These are phyloP conservation scores for Pseudopyricularia javanii DNA, from an alignment of 2,329 filamentous ascomycete genomes.

Conservation along the genomic window DNA sequence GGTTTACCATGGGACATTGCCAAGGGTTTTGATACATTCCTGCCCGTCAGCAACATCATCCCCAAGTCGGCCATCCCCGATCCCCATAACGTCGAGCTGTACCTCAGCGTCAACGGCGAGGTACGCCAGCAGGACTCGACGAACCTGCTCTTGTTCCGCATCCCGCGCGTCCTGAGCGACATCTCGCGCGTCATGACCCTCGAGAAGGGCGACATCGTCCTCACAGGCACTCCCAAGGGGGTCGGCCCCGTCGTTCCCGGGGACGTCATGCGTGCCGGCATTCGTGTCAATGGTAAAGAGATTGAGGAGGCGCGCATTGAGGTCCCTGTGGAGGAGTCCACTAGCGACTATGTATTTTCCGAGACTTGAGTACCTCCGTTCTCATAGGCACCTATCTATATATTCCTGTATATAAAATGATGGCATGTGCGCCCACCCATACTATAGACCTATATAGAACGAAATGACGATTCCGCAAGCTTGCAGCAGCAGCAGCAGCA, in stretches of 20 bases:
- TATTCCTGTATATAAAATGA: neutral
- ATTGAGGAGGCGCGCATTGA: constrained; percentile 76
- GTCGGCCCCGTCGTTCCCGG: constrained; percentile 78
- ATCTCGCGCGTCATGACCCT: constrained; percentile 93
- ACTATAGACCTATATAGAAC: neutral
- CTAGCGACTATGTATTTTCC: constrained; percentile 62
- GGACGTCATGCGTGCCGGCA: constrained; percentile 74
- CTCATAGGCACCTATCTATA: neutral
- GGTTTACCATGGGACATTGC: constrained; percentile 92
- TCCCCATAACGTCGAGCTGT: constrained; percentile 80
- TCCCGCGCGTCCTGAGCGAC: constrained; percentile 77
- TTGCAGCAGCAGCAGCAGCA: neutral
- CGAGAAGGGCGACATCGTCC: constrained; percentile 78
- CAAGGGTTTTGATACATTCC: constrained; percentile 97
- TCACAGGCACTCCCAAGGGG: constrained; percentile 96
- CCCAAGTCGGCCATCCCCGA: constrained; percentile 68
- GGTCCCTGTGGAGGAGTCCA: constrained; percentile 69
- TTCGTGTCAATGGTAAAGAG: constrained; percentile 70
- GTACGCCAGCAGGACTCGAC: constrained; percentile 76
- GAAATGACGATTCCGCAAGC: neutral
- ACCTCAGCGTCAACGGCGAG: constrained; percentile 71
- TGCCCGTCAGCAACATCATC: constrained; percentile 75
- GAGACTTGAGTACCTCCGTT: constrained; percentile 42
- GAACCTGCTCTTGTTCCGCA: constrained; percentile 85
- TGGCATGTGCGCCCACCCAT: neutral